These are phyloP conservation scores for Suillus hirtellus DNA, from an alignment of 768 basidiomycete species.

Conservation along the genomic window DNA sequence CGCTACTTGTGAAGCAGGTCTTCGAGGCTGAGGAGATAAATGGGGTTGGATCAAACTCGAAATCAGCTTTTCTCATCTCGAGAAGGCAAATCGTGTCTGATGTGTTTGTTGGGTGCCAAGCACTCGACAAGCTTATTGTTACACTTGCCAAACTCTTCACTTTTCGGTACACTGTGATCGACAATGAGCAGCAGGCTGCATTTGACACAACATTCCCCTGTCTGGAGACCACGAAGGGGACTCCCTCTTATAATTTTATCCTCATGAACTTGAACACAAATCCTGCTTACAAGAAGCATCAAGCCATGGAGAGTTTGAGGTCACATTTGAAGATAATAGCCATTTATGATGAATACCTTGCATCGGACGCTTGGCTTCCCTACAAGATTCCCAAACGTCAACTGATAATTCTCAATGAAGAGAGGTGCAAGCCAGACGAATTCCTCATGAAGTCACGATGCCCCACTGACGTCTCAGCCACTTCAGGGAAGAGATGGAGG, in stretches of 20 bases:
- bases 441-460: too few species aligned
- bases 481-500: too few species aligned
- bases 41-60: too few species aligned
- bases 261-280: neutral
- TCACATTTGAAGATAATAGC: too few species aligned
- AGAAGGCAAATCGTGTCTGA: neutral
- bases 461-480: too few species aligned
- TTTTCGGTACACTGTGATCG: neutral
- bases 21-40: neutral
- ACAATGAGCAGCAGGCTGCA: neutral
- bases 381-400: too few species aligned
- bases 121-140: neutral
- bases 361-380: too few species aligned
- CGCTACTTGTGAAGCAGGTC: neutral
- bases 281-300: too few species aligned
- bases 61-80: neutral
- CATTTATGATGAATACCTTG: too few species aligned
- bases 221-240: neutral
- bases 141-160: neutral
- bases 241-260: neutral
- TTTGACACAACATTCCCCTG: neutral
- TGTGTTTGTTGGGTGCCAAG: neutral
- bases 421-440: too few species aligned
- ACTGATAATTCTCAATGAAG: too few species aligned
- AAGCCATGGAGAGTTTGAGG: too few species aligned